Percentiles rank a stretch among this genome's conserved stretches.
These are phyloP conservation scores for Clarireedia hainanense DNA, from an alignment of 2,329 filamentous ascomycete genomes.

Conservation along the genomic window DNA sequence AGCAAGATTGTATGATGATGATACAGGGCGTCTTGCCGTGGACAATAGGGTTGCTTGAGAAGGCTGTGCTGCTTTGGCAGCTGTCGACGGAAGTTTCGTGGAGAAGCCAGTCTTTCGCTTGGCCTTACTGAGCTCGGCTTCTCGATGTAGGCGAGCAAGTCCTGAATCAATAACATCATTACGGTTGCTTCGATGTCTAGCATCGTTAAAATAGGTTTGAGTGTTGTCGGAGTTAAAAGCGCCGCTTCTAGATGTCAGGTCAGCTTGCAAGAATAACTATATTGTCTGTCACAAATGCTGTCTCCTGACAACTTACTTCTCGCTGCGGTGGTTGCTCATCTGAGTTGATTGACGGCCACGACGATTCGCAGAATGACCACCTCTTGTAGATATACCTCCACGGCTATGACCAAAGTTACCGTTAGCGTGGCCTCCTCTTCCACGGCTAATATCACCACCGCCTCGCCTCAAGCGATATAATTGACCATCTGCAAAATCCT, in stretches of 20 bases:
- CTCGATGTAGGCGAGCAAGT: slow-evolving; percentile 2
- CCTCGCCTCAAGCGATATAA: slow-evolving; percentile 21
- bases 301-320: not conserved
- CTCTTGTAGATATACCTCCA: not conserved
- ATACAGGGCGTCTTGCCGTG: not conserved
- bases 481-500: slow-evolving; percentile 25
- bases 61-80: not conserved
- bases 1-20: not conserved
- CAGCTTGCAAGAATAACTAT: not conserved
- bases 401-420: not conserved
- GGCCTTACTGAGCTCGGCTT: not conserved
- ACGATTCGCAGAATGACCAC: not conserved
- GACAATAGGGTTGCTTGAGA: too few species aligned
- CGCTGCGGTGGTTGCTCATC: not conserved
- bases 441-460: not conserved
- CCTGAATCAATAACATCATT: not conserved
- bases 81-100: not conserved
- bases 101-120: not conserved
- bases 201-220: not conserved
- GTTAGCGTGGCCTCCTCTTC: slow-evolving; percentile 7
- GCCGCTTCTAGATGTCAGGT: not conserved
- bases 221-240: too few species aligned
- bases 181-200: not conserved
- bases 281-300: not conserved
- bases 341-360: not conserved